Evolutionary conservation across 768 basidiomycete species (phyloP).

Genomic region (Phlebiopsis gigantea): DNA sequence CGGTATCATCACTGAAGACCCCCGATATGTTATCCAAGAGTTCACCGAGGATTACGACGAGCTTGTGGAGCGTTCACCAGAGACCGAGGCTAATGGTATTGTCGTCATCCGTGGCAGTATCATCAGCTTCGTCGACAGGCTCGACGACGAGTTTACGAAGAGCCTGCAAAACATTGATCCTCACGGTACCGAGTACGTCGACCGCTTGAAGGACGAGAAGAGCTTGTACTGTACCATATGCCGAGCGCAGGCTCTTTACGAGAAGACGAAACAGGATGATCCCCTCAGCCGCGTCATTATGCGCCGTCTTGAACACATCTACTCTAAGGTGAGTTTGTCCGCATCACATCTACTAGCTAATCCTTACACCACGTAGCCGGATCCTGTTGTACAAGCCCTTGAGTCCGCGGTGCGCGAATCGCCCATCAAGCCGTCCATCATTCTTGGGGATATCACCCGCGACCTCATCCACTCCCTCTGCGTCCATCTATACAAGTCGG

Average conservation of each 20-base stretch:
- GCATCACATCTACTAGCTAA: background rate
- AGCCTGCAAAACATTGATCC: slow-evolving; percentile 98
- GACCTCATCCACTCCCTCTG: slow-evolving; percentile 86
- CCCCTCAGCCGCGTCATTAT: slow-evolving; percentile 85
- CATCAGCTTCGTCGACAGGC: slow-evolving; percentile 91
- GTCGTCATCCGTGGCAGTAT: slow-evolving; percentile 92
- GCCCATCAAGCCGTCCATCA: slow-evolving; percentile 57
- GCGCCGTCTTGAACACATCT: slow-evolving; percentile 95
- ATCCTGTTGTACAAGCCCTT: slow-evolving; percentile 85
- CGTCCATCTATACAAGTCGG: slow-evolving; percentile 88
- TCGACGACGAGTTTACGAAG: slow-evolving; percentile 98
- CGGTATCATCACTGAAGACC: slow-evolving; percentile 65
- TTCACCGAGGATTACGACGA: slow-evolving; percentile 91
- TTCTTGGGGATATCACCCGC: slow-evolving; percentile 55
- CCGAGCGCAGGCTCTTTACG: slow-evolving; percentile 88
- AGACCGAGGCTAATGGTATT: slow-evolving; percentile 59
- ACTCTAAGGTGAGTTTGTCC: slow-evolving; percentile 72
- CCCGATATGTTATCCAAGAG: slow-evolving; percentile 81
- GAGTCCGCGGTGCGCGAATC: slow-evolving; percentile 63
- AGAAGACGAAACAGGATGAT: slow-evolving; percentile 70
- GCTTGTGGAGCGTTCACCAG: slow-evolving; percentile 72
- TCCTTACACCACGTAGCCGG: slow-evolving; percentile 55
- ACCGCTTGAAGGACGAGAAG: slow-evolving; percentile 93
- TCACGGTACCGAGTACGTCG: slow-evolving; percentile 98
- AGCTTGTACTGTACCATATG: slow-evolving; percentile 91